Percentiles rank a stretch among this genome's conserved stretches.
Conservation (phyloP, 2,329 filamentous ascomycete species). For the Tolypocladium guangdongense region DNA sequence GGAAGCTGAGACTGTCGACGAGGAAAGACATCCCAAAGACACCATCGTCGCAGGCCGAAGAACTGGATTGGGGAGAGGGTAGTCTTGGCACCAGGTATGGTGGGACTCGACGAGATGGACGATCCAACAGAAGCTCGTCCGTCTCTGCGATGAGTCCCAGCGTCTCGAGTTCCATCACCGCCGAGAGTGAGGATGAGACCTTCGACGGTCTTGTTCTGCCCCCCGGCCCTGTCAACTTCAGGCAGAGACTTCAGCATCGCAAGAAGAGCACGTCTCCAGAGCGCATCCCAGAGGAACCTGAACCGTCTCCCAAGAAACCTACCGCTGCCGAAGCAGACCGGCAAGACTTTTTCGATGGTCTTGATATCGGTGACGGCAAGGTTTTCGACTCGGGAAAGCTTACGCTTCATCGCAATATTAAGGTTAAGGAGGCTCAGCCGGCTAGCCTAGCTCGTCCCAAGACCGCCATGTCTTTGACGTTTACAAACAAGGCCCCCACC, state of each 20-base stretch:
- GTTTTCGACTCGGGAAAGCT: slow-evolving; percentile 71
- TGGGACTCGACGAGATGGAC: slow-evolving; percentile 70
- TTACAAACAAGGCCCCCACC: slow-evolving; percentile 64
- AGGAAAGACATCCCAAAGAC: slow-evolving; percentile 52
- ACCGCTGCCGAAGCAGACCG: slow-evolving; percentile 32
- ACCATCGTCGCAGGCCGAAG: slow-evolving; percentile 52
- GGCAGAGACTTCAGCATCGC: slow-evolving; percentile 63
- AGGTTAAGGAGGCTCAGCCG: slow-evolving; percentile 63
- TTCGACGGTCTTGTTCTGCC: slow-evolving; percentile 85
- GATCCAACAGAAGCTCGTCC: slow-evolving; percentile 74
- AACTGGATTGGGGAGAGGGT: slow-evolving; percentile 89
- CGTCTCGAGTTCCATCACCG: slow-evolving; percentile 79
- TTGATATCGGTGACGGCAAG: slow-evolving; percentile 79
- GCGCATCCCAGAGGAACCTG: slow-evolving; percentile 29
- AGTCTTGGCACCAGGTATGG: slow-evolving; percentile 85
- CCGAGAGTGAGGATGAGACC: slow-evolving; percentile 88
- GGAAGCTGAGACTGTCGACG: slow-evolving; percentile 53
- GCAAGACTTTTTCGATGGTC: slow-evolving; percentile 75
- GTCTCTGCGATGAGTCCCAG: slow-evolving; percentile 86
- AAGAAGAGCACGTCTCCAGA: slow-evolving; percentile 50
- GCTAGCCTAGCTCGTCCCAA: slow-evolving; percentile 61
- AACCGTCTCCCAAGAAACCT: slow-evolving; percentile 18
- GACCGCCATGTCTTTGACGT: slow-evolving; percentile 77
- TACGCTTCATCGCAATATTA: slow-evolving; percentile 83
- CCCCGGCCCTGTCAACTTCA: slow-evolving; percentile 71